Evolutionary conservation across 805 yeast genomes (phyloP), one percentile per base, ranked within the genome.

Genomic region (Lipomyces oligophaga): DNA sequence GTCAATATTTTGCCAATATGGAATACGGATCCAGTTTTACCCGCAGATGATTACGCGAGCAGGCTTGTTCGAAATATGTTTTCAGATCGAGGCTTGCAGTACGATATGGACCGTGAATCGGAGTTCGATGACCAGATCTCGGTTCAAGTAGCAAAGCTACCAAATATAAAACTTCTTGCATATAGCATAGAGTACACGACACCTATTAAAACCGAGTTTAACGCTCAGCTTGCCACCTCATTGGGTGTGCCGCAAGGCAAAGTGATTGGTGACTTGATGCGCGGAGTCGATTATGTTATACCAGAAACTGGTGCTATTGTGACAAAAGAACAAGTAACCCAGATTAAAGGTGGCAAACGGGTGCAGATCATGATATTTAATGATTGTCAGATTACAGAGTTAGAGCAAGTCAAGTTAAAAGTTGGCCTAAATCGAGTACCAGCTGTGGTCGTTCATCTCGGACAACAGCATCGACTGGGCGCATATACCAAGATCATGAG

Each of bases 191-290:
- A n/a, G n/a, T n/a, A n/a, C n/a, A n/a, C n/a, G n/a, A n/a, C n/a
- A n/a, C n/a, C n/a, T n/a, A n/a, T n/a, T n/a, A n/a, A n/a, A n/a
- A n/a, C 97, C 0, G 82, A 75, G 59, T 93, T 93, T 60, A 69
- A 78, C 48, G 77, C 77, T 0, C 67, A 70, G 8, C 78, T 73
- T 58, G 97, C 97, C 1, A 68, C 65, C 22, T 76, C 68, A 35
- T 66, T 89, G 15, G 89, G 89, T 1, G 77, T 90, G 10, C 81
- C 81, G 25, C 77, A 77, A 3, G 88, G 93, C 0, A 68, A 73
- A 7, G 60, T 74, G 20, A 86, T 69, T 63, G 77, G 80, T 13
- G 62, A 71, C 18, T 71, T 90, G 41, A 73, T 89, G 13, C 68
- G 68, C 5, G 93, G 93, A 1, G 59, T 73, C 26, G 32, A 76